Evolutionary conservation across 306 rosid species (phyloP), one percentile per base, ranked within the genome.

Genomic region (Sophora flavescens): DNA sequence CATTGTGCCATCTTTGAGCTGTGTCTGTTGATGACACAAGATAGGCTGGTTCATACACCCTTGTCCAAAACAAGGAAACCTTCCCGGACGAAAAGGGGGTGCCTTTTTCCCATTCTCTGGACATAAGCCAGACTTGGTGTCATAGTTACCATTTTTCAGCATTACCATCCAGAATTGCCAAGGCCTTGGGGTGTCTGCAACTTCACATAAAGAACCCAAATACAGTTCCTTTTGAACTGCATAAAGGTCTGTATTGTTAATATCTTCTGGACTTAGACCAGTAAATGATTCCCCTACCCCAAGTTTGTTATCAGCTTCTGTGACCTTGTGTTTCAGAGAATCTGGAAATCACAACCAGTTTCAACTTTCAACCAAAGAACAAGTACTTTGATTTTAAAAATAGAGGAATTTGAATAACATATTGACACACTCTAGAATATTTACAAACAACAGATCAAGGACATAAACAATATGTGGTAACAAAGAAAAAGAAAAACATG

Each of bases 141-240:
- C 97, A 44, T 71, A 90, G 68, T 92, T 92, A 9, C 97, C 96
- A 73, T 90, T 92, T 75, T 92, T 92, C n/a, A 92, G 80, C 97
- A 92, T 92, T 69, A 92, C 73, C 97, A 89, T 92, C 97, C 97
- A 92, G 64, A 92, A 92, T 32, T 92, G 97, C 97, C 97, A 92
- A 7, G 93, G 90, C 12, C 18, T 82, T 68, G 90, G 89, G 11
- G 69, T 38, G 72, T 90, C 93, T 8, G 35, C 8, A 68, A 92
- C 89, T 80, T 92, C 81, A 76, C 97, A 92, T 44, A 86, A 48
- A 61, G 90, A 87, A 69, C 94, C 97, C 65, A 93, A 75, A 82
- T 78, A 86, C 8, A 79, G 45, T 72, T 93, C 93, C 87, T 93
- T 93, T 75, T 86, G 54, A 30, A n/a, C 91, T 8, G 94, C 96